Base-by-base conservation (phyloP, 768 basidiomycete genomes). In the Termitomyces sp. region DNA sequence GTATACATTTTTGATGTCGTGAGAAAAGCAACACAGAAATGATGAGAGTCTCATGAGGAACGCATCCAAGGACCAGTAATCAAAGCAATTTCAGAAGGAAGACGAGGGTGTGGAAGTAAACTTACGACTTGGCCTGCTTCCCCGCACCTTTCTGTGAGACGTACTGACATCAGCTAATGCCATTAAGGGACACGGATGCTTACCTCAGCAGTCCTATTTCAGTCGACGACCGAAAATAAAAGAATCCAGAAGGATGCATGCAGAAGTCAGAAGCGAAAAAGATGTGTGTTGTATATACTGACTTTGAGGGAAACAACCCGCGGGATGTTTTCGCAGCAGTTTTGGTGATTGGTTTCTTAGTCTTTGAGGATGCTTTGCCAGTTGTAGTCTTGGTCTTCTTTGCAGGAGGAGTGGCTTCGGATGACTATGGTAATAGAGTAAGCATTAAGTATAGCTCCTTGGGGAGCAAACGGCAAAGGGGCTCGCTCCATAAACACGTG, bases 11-110 rank as follows among this genome's bases (percentile, higher is more conserved):
- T 76, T 74, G 62, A 74, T 58, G 65, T 74, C 70, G 73, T 81
- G 75, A 80, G 85, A 81, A 71, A 76, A 76, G 68, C 84, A 88
- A 71, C 86, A 87, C 69, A 86, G 69, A 41, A 87, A 69, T 62
- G 80, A 82, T 64, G 76, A 79, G 69, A 86, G 72, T 70, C 69
- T 78, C 87, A 90, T 88, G 80, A 67, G 71, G 69, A 20, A 50
- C 59, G 69, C 69, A 74, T 73, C 65, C 73, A 74, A 70, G 62
- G 67, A 67, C 66, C 63, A 62, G 46, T 18, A 22, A 51, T 58
- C 39, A 33, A 54, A 29, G 51, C 49, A 39, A 16, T 46, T 29
- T 49, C 34, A 39, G 33, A 45, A 48, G 48, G 34, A 49, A 57
- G 50, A 49, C 33, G 52, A 54, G 22, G 29, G n/a, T 54, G 48